A percentile compares a stretch with the other conserved stretches of the same genome.
These are phyloP conservation scores for Pinus tabuliformis DNA, from an alignment of 75 land plant species.

Conservation along the genomic window DNA sequence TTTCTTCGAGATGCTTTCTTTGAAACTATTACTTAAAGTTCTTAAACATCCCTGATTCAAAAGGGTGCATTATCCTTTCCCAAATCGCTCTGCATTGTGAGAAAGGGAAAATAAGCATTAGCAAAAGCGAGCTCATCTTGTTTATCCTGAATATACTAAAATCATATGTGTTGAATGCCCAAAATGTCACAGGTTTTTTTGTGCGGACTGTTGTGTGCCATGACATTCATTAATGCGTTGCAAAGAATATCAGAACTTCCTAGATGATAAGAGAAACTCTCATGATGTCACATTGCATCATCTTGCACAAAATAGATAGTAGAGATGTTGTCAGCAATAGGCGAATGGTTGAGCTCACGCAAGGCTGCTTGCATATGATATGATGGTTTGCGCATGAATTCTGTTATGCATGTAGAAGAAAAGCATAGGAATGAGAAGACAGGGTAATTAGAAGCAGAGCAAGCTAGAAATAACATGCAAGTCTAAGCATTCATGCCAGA, in stretches of 20 bases:
- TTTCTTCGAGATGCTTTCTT: slow-evolving; percentile 53
- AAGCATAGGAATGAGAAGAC: slow-evolving; percentile 62
- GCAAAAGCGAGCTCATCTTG: slow-evolving; percentile 35
- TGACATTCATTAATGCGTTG: slow-evolving; percentile 82
- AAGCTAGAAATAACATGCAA: no score
- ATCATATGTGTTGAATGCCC: slow-evolving; percentile 52
- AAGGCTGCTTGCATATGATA: slow-evolving; percentile 75
- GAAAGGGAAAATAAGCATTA: slow-evolving; percentile 27
- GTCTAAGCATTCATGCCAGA: no score
- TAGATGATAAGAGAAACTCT: slow-evolving; percentile 42
- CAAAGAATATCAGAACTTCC: slow-evolving; percentile 55
- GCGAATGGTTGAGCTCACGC: slow-evolving; percentile 68
- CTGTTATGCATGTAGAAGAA: slow-evolving; percentile 83
- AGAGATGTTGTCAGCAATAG: slow-evolving; percentile 72
- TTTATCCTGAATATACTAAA: slow-evolving; percentile 15
- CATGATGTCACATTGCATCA: slow-evolving; percentile 58
- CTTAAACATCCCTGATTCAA: slow-evolving; percentile 45
- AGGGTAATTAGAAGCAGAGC: no score
- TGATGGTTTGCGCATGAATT: slow-evolving; percentile 87
- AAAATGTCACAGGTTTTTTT: slow-evolving; percentile 62
- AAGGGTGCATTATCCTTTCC: slow-evolving; percentile 73
- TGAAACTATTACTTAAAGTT: slow-evolving; percentile 39
- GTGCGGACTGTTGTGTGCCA: slow-evolving; percentile 80
- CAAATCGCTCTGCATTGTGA: slow-evolving; percentile 71
- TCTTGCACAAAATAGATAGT: slow-evolving; percentile 52